Conservation (phyloP, 2,329 filamentous ascomycete genomes). For the Sarocladium kiliense region DNA sequence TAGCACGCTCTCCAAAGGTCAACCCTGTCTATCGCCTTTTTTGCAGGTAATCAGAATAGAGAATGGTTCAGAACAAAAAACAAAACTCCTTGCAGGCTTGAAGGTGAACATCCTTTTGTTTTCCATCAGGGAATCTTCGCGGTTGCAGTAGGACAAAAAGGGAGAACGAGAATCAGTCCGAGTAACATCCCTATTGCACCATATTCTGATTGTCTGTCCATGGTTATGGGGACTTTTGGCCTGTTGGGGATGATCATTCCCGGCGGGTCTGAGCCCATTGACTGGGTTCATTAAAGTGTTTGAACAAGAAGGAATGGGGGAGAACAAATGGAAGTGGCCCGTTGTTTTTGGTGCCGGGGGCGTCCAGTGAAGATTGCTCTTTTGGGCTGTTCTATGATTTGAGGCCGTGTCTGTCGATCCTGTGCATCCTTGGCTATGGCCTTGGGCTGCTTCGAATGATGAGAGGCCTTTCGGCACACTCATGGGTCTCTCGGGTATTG, state of each 20-base stretch:
- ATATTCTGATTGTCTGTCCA: not conserved
- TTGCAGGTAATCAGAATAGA: not conserved
- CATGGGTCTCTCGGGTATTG: slow-evolving; percentile 2
- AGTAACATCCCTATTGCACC: not conserved
- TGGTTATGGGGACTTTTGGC: not conserved
- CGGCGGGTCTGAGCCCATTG: too few relatives aligned
- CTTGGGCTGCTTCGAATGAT: not conserved
- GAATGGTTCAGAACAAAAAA: not conserved
- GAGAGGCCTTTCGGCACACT: not conserved
- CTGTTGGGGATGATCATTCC: too few relatives aligned
- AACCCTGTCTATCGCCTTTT: not conserved
- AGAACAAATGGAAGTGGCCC: not conserved
- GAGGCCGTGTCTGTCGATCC: slow-evolving; percentile 6
- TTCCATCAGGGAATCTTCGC: not conserved
- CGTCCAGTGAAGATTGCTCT: slow-evolving; percentile 6
- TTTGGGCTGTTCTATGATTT: slow-evolving; percentile 1
- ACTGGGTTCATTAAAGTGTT: too few relatives aligned
- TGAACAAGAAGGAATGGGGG: not conserved
- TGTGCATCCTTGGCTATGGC: not conserved
- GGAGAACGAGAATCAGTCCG: not conserved
- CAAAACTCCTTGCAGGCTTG: not conserved
- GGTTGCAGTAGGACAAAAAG: not conserved
- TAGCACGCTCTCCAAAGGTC: not conserved
- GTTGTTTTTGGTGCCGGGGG: not conserved
- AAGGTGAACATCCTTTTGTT: not conserved